Conservation (phyloP, 768 basidiomycete genomes). For the Amanita phalloides region DNA sequence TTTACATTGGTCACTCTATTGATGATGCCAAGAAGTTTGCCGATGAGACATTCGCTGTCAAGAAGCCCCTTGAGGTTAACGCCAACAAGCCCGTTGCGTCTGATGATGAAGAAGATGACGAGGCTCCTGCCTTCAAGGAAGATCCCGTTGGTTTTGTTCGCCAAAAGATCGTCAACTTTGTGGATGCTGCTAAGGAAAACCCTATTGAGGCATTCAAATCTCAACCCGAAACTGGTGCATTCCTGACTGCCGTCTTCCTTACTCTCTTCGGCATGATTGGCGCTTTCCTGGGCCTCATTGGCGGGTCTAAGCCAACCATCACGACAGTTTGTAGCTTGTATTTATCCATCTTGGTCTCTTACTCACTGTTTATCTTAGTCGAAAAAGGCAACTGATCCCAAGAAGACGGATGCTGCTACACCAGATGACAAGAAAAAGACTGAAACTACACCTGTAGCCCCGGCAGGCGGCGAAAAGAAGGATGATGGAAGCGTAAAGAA, state of each 20-base stretch:
- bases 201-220: constrained; percentile 78
- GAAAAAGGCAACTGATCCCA: constrained; percentile 21
- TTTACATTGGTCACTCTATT: constrained; percentile 87
- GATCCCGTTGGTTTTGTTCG: constrained; percentile 79
- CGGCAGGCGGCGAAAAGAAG: constrained; percentile 68
- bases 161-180: constrained; percentile 66
- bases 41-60: constrained; percentile 82
- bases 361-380: constrained; percentile 26
- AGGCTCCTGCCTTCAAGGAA: constrained; percentile 42
- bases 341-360: constrained; percentile 5
- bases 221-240: constrained; percentile 81
- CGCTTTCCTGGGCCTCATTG: constrained; percentile 68
- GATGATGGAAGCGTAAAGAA: constrained; percentile 63
- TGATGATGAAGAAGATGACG: constrained; percentile 36
- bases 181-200: constrained; percentile 65
- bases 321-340: constrained; percentile 42
- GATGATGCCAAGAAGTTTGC: constrained; percentile 80
- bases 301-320: constrained; percentile 56
- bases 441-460: constrained; percentile 54
- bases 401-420: constrained; percentile 65
- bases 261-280: constrained; percentile 83
- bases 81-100: constrained; percentile 39
- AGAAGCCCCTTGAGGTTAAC: constrained; percentile 73
- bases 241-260: constrained; percentile 60
- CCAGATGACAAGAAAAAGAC: constrained; percentile 58